Percentiles rank a stretch among this genome's conserved stretches.
These are phyloP conservation scores for Acorus calamus DNA, from an alignment of 106 monocot species.

Conservation along the genomic window DNA sequence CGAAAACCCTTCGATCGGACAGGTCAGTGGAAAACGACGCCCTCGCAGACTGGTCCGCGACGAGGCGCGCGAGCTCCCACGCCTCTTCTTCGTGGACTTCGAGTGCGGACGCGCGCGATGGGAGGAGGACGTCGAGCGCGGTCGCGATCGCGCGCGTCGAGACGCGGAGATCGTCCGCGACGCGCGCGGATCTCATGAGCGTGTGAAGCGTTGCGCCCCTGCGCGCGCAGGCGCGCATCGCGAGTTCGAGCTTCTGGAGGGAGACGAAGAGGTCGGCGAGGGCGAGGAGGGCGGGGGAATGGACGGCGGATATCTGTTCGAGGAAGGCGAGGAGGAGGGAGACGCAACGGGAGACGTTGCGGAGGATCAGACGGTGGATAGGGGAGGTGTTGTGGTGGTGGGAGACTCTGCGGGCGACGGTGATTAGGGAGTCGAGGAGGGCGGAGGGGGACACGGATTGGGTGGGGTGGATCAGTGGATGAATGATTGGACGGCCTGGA, in stretches of 20 bases:
- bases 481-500: too few species aligned
- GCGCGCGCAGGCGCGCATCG: constrained; percentile 39
- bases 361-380: constrained; percentile 18
- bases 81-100: constrained; percentile 16
- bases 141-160: constrained; percentile 37
- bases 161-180: constrained; percentile 37
- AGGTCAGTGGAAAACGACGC: constrained; percentile 14
- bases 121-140: constrained; percentile 44
- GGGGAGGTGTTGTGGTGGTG: constrained; percentile 6
- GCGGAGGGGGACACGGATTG: constrained; percentile 22
- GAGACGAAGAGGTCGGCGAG: constrained; percentile 65
- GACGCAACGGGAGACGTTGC: constrained; percentile 23
- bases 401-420: constrained; percentile 19
- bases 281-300: constrained; percentile 17
- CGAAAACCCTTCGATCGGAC: constrained; percentile 16
- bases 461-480: constrained; percentile 41
- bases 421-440: constrained; percentile 32
- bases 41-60: constrained; percentile 38
- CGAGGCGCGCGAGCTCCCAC: constrained; percentile 31
- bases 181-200: constrained; percentile 37
- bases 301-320: constrained; percentile 16
- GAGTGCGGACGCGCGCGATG: constrained; percentile 1
- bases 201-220: constrained; percentile 44
- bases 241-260: constrained; percentile 42
- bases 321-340: constrained; percentile 32